phyloP scores from a whole-genome alignment of 164 flowering plant genomes.

The Umbellularia californica region DNA sequence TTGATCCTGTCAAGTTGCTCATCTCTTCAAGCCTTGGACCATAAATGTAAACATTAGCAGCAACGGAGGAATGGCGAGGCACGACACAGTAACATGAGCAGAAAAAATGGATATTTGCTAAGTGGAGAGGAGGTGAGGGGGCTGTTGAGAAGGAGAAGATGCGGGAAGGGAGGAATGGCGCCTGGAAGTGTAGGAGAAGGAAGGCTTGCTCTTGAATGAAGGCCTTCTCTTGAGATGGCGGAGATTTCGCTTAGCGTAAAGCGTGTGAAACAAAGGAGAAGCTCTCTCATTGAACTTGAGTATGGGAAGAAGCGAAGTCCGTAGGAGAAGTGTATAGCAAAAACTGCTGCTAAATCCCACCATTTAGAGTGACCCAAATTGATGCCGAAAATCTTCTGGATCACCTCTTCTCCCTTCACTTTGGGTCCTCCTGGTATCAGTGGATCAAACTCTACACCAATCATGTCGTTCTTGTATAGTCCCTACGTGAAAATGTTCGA shows the following conservation, averaged over 20 bases:
- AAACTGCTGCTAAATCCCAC: conserved; percentile 56
- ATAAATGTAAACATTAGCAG: no score
- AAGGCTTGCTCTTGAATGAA: conserved; percentile 41
- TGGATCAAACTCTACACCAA: conserved; percentile 64
- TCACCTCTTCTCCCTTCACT: conserved; percentile 44
- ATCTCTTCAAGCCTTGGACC: no score
- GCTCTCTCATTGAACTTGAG: conserved; percentile 61
- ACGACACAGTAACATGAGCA: no score
- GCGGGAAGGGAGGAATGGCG: conserved; percentile 28
- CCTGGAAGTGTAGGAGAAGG: conserved; percentile 40
- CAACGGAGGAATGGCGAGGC: no score
- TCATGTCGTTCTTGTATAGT: conserved; percentile 61
- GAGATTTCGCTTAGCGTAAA: conserved; percentile 42
- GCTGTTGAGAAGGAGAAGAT: conserved; percentile 52
- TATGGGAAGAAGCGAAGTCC: conserved; percentile 49
- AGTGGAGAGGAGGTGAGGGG: conserved; percentile 28
- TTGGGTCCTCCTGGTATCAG: conserved; percentile 43
- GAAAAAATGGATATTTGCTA: background rate
- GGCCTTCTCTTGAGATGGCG: conserved; percentile 46
- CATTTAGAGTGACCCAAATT: conserved; percentile 48
- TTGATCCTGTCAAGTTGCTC: no score
- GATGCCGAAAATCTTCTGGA: conserved; percentile 33
- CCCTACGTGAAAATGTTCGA: conserved; percentile 32
- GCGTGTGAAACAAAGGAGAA: conserved; percentile 31
- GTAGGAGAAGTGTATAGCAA: conserved; percentile 35